phyloP scores from a whole-genome alignment of 2,329 filamentous ascomycete genomes.

The Cyphellophora europaea region DNA sequence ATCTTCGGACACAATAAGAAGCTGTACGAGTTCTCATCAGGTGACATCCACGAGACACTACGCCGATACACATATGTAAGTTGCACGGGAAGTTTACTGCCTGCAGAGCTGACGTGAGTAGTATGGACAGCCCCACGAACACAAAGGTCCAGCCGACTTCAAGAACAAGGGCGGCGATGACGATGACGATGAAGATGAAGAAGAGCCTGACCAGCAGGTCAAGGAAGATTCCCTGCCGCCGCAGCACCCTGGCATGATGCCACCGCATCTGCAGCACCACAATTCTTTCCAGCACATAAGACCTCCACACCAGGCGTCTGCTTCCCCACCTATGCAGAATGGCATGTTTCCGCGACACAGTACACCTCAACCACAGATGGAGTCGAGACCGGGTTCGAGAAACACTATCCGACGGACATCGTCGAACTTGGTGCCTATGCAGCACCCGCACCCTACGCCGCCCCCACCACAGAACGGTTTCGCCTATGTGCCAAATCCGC shows the following conservation, averaged over 20 bases:
- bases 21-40: slow-evolving; percentile 92
- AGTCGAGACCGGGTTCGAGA: slow-evolving; percentile 69
- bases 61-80: slow-evolving; percentile 83
- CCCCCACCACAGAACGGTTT: slow-evolving; percentile 61
- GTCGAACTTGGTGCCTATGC: slow-evolving; percentile 61
- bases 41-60: slow-evolving; percentile 86
- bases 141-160: slow-evolving; percentile 92
- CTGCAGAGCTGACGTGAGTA: too few relatives aligned
- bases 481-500: slow-evolving; percentile 75
- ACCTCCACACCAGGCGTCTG: slow-evolving; percentile 65
- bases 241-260: slow-evolving; percentile 51
- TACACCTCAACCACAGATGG: slow-evolving; percentile 65
- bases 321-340: slow-evolving; percentile 79
- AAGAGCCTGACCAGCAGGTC: slow-evolving; percentile 47
- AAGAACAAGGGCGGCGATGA: slow-evolving; percentile 63
- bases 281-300: slow-evolving; percentile 69
- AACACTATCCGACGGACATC: slow-evolving; percentile 69
- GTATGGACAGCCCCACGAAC: slow-evolving; percentile 89
- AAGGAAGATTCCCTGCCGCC: slow-evolving; percentile 52
- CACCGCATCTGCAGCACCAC: slow-evolving; percentile 59
- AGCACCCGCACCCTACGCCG: slow-evolving; percentile 50
- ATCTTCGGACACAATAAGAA: slow-evolving; percentile 99
- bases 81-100: too few relatives aligned
- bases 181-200: slow-evolving; percentile 76
- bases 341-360: slow-evolving; percentile 65